Percentiles rank a stretch among this genome's conserved stretches.
phyloP scores from a whole-genome alignment of 2,329 filamentous ascomycete genomes.

The Biscogniauxia sp. region DNA sequence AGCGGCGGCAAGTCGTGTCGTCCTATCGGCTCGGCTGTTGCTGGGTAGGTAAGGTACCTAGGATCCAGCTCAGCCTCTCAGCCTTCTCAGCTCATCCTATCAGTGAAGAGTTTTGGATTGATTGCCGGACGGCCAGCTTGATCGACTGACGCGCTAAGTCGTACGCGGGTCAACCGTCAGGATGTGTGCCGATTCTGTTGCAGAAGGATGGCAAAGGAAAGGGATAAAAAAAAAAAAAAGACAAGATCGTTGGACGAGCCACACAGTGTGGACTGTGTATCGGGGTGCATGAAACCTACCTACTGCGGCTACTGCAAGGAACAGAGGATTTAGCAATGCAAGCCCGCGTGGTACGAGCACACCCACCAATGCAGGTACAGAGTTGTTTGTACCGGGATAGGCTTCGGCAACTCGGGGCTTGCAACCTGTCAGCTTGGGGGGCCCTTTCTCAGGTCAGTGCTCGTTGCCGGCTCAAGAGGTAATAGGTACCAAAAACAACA shows the following conservation, averaged over 20 bases:
- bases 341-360: slow-evolving; percentile 18
- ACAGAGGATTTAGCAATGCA: slow-evolving; percentile 19
- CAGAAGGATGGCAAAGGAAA: not conserved
- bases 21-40: not conserved
- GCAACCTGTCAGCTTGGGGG: not conserved
- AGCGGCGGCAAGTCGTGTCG: not conserved
- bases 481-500: not conserved
- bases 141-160: not conserved
- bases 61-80: not conserved
- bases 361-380: slow-evolving; percentile 22
- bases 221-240: not conserved
- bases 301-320: slow-evolving; percentile 24
- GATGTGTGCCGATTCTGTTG: slow-evolving; percentile 4
- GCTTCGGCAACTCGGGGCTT: slow-evolving; percentile 3
- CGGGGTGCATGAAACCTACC: slow-evolving; percentile 14
- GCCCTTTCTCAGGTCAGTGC: not conserved
- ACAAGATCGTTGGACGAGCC: slow-evolving; percentile 1
- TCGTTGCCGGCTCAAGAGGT: not conserved
- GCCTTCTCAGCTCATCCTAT: not conserved
- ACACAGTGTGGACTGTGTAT: slow-evolving; percentile 12
- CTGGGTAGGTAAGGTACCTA: no score
- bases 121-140: not conserved
- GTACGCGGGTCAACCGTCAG: slow-evolving; percentile 1
- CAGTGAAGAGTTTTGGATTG: not conserved
- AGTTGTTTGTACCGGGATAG: slow-evolving; percentile 1